Evolutionary conservation across 768 basidiomycete species (phyloP).

Genomic region (Psilocybe subaeruginosa): DNA sequence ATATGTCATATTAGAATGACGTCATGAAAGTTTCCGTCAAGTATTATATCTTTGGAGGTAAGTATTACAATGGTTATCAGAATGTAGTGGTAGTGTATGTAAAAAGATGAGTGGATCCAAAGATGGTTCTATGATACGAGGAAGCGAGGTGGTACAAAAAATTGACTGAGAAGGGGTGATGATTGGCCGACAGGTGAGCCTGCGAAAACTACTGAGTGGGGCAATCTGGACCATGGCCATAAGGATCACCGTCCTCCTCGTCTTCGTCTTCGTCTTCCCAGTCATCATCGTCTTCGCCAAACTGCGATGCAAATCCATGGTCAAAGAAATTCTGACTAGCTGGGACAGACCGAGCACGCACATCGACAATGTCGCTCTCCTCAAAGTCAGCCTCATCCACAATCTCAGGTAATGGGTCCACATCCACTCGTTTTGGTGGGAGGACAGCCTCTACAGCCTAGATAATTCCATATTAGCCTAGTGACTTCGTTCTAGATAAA

Average conservation of each 20-base stretch:
- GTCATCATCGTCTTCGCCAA: conserved; percentile 71
- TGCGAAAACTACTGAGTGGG: conserved; percentile 51
- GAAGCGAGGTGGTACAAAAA: not conserved
- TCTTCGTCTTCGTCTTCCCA: conserved; percentile 77
- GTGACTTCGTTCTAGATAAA: not conserved
- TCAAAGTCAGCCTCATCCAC: conserved; percentile 76
- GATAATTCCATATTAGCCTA: conserved; percentile 1
- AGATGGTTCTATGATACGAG: not conserved
- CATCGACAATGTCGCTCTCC: conserved; percentile 79
- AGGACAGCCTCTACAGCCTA: conserved; percentile 69
- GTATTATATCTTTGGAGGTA: conserved; percentile 3
- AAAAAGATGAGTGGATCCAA: not conserved
- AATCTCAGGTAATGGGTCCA: conserved; percentile 71
- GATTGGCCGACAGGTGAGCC: not conserved
- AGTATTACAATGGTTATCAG: conserved; percentile 6
- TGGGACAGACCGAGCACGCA: conserved; percentile 80
- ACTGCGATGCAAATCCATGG: conserved; percentile 69
- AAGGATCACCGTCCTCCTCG: conserved; percentile 36
- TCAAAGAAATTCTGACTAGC: conserved; percentile 80
- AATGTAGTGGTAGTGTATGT: not conserved
- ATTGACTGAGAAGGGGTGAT: not conserved
- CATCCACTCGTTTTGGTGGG: conserved; percentile 76
- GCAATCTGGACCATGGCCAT: conserved; percentile 53
- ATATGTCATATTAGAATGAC: not conserved
- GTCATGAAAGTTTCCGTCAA: not conserved